Evolutionary conservation across 2,329 filamentous ascomycete species (phyloP).

Genomic region (Colletotrichum lindemuthianum): DNA sequence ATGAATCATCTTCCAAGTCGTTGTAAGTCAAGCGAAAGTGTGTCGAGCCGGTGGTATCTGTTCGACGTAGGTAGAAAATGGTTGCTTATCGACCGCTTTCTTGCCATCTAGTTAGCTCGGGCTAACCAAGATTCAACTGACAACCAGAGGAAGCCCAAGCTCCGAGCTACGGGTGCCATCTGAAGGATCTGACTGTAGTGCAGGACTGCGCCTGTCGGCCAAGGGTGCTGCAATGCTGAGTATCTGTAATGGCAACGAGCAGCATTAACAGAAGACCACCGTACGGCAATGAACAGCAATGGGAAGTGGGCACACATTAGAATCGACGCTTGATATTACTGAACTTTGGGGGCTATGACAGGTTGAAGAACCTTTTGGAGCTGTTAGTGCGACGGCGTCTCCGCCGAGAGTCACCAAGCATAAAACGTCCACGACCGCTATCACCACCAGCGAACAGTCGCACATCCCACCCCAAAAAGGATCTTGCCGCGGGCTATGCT

Average conservation of each 20-base stretch:
- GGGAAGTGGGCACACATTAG: neutral
- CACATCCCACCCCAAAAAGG: neutral
- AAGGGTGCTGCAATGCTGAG: too few relatives aligned
- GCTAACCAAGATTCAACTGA: too few relatives aligned
- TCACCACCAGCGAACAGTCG: neutral
- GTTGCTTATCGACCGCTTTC: too few relatives aligned
- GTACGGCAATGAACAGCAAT: neutral
- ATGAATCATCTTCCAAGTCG: too few relatives aligned
- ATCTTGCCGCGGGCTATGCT: neutral
- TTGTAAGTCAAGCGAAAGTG: too few relatives aligned
- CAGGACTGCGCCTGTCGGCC: too few relatives aligned
- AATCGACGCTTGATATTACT: neutral
- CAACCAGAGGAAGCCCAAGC: too few relatives aligned
- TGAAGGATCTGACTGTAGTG: neutral
- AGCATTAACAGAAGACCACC: neutral
- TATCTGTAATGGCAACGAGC: too few relatives aligned
- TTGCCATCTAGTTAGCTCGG: too few relatives aligned
- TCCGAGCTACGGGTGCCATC: neutral
- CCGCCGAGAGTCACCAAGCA: conserved; percentile 9
- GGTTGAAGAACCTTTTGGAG: conserved; percentile 12
- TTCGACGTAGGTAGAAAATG: too few relatives aligned
- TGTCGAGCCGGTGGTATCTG: too few relatives aligned
- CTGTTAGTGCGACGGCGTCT: conserved; percentile 10
- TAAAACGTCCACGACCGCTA: neutral
- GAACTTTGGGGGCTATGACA: neutral